Evolutionary conservation across 352 stramenopile species (phyloP), one percentile per base, ranked within the genome.

Genomic region (Globisporangium nodosum): DNA sequence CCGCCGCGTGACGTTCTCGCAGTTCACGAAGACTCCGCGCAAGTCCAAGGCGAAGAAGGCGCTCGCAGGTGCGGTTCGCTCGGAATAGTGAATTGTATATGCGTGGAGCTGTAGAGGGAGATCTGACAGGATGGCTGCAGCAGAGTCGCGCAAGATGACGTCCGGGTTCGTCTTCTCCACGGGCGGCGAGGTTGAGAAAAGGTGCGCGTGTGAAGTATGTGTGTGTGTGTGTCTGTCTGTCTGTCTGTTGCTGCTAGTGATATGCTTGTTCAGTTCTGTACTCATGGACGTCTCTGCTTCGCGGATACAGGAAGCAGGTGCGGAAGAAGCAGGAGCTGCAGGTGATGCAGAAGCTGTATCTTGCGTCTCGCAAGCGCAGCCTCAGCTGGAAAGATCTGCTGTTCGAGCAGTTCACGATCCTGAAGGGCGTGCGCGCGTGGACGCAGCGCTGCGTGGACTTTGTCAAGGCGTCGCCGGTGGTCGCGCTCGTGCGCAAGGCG

Each of bases 1-100:
- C 40, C 76, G 82, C 30, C 78, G 70, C 46, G 82, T 92, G 50
- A 88, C 73, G 31, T 92, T 92, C 63, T 92, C 82, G 20, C 82
- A 78, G 40, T 92, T 92, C 55, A 75, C 80, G 6, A 85, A 85
- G 58, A 61, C 43, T 8, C 31, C 54, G 21, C 60, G 50, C 49
- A 58, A 61, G 48, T 39, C 54, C 33, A 61, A 61, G 30, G 39
- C 60, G 16, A 62, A 27, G 33, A 61, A 61, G 49, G 31, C 48
- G 20, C 45, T 62, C 7, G 30, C 47, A 55, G 59, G 59, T 65
- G 21, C 20, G 52, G 15, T 6, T 48, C 2, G 3, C 8, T 40
- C 18, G 18, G 18, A 16, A 49, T 8, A 5, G 5, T 3, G 3
- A n/a, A 30, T 4, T 15, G n/a, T 15, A 21, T 49, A n/a, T 3